phyloP scores from a whole-genome alignment of 345 rosid species.

The Lepidium sativum region DNA sequence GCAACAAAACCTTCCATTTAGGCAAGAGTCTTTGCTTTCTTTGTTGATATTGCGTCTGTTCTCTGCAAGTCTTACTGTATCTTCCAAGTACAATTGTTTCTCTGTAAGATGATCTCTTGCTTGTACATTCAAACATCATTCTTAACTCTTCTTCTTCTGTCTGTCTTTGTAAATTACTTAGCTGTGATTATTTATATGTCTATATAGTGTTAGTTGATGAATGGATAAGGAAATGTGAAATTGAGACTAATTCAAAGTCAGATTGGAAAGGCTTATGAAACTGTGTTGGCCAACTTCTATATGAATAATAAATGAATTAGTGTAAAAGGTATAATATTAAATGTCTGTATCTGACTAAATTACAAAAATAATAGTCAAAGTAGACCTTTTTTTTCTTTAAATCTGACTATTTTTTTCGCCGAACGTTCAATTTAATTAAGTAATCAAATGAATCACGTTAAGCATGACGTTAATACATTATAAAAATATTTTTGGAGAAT shows the following conservation, averaged over 20 bases:
- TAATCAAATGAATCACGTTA: too few species aligned
- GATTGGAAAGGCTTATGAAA: slow-evolving; percentile 8
- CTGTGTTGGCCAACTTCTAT: slow-evolving; percentile 17
- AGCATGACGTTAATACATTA: neutral
- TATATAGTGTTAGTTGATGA: neutral
- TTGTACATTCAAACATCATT: slow-evolving; percentile 9
- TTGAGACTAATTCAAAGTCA: slow-evolving; percentile 21
- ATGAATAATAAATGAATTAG: neutral
- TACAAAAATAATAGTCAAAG: slow-evolving; percentile 6
- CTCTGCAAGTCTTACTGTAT: slow-evolving; percentile 23
- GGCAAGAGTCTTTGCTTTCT: slow-evolving; percentile 5
- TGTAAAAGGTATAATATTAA: neutral
- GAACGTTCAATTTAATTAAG: too few species aligned
- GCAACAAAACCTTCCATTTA: slow-evolving; percentile 33
- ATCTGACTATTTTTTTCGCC: neutral
- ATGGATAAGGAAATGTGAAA: slow-evolving; percentile 6
- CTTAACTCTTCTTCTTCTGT: neutral
- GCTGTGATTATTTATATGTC: slow-evolving; percentile 9
- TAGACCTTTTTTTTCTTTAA: neutral
- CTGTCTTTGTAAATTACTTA: neutral
- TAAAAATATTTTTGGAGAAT: too few species aligned
- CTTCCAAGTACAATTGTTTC: slow-evolving; percentile 26
- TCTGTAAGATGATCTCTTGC: slow-evolving; percentile 20
- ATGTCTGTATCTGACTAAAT: neutral
- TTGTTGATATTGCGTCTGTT: slow-evolving; percentile 4